Evolutionary conservation across 169 alveolate genomes (phyloP).

Genomic region (Neospora caninum): DNA sequence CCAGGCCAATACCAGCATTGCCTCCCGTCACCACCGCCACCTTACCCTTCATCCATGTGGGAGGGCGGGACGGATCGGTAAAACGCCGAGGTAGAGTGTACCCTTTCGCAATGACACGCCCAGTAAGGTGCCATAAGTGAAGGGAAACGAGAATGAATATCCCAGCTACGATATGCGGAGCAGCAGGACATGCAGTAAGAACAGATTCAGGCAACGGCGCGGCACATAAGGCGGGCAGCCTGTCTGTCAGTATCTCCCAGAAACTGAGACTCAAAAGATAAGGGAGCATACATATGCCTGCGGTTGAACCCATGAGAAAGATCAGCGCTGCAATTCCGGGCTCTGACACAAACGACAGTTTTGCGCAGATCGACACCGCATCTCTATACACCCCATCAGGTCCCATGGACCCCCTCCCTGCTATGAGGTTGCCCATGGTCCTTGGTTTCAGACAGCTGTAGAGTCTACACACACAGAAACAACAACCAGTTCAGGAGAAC

Average conservation of each 20-base stretch:
- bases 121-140: neutral
- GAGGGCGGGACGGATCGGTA: neutral
- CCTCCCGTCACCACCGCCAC: conserved; percentile 22
- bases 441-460: neutral
- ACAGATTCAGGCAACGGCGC: neutral
- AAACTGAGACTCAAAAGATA: neutral
- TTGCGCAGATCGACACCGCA: neutral
- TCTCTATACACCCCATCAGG: conserved; percentile 13
- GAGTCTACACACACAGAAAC: no score
- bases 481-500: no score
- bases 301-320: neutral
- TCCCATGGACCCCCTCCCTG: neutral
- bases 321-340: neutral
- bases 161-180: neutral
- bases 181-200: neutral
- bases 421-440: neutral
- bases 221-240: neutral
- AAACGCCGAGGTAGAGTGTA: neutral
- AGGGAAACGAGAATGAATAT: neutral
- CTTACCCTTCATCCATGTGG: conserved; percentile 5
- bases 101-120: neutral
- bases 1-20: conserved; percentile 25
- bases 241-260: neutral
- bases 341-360: neutral
- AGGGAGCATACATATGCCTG: neutral